Evolutionary conservation across 306 rosid genomes (phyloP).

Genomic region (Cicer chorassanicum): DNA sequence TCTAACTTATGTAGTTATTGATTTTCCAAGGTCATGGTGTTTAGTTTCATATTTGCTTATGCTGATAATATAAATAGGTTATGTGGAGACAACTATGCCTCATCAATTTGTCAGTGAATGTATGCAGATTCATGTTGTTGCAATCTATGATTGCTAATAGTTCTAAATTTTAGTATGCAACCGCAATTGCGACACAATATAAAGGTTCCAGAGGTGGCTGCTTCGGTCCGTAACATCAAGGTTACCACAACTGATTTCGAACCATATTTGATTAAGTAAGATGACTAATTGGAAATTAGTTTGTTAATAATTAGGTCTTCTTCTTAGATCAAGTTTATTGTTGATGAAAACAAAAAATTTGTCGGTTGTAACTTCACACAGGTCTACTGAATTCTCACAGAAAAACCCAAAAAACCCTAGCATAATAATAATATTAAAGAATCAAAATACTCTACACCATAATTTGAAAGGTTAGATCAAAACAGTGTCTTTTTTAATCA

Average conservation of each 20-base stretch:
- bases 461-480: neutral
- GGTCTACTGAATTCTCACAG: neutral
- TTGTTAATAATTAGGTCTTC: neutral
- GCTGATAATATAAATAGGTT: neutral
- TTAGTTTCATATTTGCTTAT: neutral
- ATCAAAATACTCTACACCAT: slow-evolving; percentile 19
- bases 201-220: no score
- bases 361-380: neutral
- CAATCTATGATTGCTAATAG: neutral
- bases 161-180: no score
- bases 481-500: slow-evolving; percentile 4
- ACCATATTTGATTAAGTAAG: neutral
- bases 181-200: no score
- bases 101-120: neutral
- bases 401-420: slow-evolving; percentile 35
- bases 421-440: neutral
- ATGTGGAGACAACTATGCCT: neutral
- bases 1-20: neutral
- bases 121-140: neutral
- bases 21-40: neutral
- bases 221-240: no score
- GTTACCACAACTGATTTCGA: no score
- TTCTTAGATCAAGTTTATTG: neutral
- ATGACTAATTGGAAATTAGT: neutral
- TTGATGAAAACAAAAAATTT: neutral